phyloP scores from a whole-genome alignment of 352 stramenopile genomes.

The Thalassiosira livingstoniorum region DNA sequence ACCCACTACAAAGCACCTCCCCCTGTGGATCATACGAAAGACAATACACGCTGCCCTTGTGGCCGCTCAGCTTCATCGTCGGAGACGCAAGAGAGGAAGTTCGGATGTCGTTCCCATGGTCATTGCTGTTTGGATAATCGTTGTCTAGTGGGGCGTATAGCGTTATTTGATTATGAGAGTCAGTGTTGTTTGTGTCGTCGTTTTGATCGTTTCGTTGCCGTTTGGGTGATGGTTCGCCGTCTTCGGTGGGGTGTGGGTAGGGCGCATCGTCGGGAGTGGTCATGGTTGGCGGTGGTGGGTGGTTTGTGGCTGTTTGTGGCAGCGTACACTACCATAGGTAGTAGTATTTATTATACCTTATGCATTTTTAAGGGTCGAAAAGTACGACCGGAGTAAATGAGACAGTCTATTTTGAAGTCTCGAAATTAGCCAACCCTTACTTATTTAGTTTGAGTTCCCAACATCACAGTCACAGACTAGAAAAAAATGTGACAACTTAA shows the following conservation, averaged over 20 bases:
- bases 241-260: neutral
- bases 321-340: too few species aligned
- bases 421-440: too few species aligned
- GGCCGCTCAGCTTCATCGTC: conserved; percentile 86
- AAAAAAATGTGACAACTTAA: too few species aligned
- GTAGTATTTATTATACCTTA: too few species aligned
- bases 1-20: conserved; percentile 66
- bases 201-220: conserved; percentile 30
- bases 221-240: conserved; percentile 29
- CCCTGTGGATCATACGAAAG: conserved; percentile 73
- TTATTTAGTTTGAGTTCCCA: too few species aligned
- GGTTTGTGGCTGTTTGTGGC: too few species aligned
- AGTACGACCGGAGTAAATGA: too few species aligned
- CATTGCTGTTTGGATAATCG: conserved; percentile 1
- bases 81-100: conserved; percentile 65
- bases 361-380: too few species aligned
- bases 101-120: conserved; percentile 39
- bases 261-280: neutral
- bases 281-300: neutral
- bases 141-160: conserved; percentile 40
- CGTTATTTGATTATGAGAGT: conserved; percentile 17
- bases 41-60: conserved; percentile 81
- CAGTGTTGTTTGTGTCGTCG: conserved; percentile 16
- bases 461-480: too few species aligned
- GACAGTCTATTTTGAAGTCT: too few species aligned